Evolutionary conservation across 305 asterid species (phyloP).

Genomic region (Fraxinus paxiana): DNA sequence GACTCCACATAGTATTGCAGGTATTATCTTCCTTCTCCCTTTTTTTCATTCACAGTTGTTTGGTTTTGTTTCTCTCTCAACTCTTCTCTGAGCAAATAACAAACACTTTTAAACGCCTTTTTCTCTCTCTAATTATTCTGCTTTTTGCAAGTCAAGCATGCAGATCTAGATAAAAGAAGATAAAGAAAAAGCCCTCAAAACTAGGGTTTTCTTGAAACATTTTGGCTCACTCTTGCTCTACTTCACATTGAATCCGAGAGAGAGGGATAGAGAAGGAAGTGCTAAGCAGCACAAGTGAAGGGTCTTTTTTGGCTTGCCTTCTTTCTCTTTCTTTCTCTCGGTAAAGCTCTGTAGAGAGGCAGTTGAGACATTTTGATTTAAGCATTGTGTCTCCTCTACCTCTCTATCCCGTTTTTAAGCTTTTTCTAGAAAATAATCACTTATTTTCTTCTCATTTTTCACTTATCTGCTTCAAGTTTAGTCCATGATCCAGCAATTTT

Average conservation of each 20-base stretch:
- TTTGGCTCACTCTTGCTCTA: background rate
- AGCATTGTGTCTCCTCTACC: slow-evolving; percentile 3
- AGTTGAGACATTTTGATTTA: background rate
- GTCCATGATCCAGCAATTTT: background rate
- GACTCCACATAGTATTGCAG: slow-evolving; percentile 22
- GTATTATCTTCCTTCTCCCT: background rate
- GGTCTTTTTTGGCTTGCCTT: slow-evolving; percentile 24
- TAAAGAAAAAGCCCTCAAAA: background rate
- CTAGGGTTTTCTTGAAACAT: slow-evolving; percentile 1
- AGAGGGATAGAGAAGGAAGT: background rate
- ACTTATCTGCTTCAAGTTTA: background rate
- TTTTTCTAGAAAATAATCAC: background rate
- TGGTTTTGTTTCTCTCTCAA: background rate
- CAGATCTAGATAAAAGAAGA: slow-evolving; percentile 24
- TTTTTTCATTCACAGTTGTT: background rate
- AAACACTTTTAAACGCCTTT: background rate
- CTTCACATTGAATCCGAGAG: background rate
- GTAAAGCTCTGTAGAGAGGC: background rate
- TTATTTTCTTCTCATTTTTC: background rate
- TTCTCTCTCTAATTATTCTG: background rate
- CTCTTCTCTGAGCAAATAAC: background rate
- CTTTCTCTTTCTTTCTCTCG: slow-evolving; percentile 20
- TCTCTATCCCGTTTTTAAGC: background rate
- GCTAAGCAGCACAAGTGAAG: background rate
- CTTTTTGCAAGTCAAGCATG: slow-evolving; percentile 34